A percentile compares a stretch with the other conserved stretches of the same genome.
phyloP scores from a whole-genome alignment of 2,329 filamentous ascomycete genomes.

The Teratosphaeria destructans region DNA sequence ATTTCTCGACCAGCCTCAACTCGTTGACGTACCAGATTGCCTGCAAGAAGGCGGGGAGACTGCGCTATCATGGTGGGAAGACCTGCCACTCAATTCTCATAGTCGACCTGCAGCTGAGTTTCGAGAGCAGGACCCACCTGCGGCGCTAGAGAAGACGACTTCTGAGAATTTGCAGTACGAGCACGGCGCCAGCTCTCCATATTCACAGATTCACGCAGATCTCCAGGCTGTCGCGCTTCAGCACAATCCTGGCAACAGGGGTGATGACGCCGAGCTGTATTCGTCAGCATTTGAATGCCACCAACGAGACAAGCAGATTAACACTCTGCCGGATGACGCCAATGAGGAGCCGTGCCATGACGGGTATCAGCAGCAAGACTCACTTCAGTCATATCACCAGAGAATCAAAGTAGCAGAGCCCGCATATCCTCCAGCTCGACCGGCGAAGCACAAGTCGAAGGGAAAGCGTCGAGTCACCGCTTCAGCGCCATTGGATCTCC shows the following conservation, averaged over 20 bases:
- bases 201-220: background rate
- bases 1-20: background rate
- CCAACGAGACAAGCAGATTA: background rate
- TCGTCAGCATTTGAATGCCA: background rate
- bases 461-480: background rate
- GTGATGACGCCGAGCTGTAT: background rate
- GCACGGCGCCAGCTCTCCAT: background rate
- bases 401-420: background rate
- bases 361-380: background rate
- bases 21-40: background rate
- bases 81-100: background rate
- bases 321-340: background rate
- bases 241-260: background rate
- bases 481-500: background rate
- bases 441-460: slow-evolving; percentile 2
- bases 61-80: background rate
- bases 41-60: background rate
- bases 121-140: background rate
- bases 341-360: background rate
- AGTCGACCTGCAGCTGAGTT: background rate
- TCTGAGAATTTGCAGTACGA: background rate
- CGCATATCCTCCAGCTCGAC: background rate
- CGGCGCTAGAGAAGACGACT: background rate
- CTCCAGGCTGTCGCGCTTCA: background rate
- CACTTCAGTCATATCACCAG: background rate